Base-by-base conservation (phyloP, 768 basidiomycete genomes). In the Russula brevipes region DNA sequence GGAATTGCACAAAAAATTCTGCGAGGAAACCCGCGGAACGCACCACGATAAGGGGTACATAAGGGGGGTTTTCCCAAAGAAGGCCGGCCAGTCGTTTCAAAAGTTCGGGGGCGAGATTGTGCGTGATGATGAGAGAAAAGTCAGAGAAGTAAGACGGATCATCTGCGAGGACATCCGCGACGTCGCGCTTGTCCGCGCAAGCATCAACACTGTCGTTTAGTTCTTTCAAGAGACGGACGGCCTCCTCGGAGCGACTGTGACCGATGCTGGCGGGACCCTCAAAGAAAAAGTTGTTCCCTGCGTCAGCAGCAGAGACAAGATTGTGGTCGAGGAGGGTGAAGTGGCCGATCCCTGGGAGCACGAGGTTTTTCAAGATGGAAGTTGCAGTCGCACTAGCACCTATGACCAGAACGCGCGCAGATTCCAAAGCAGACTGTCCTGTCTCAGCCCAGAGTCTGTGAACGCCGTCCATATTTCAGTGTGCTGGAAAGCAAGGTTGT, bases 241-340 rank as follows among this genome's bases (percentile, higher is more conserved):
- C 86, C 72, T 98, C 91, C 54, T 82, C 73, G 0, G 96, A 93
- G 39, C 91, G 84, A 59, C 80, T 80, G 72, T 86, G 88, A 5
- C 92, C 93, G 50, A 98, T 80, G 69, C 87, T 90, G n/a, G 82
- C 75, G 4, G 76, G 74, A 0, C 85, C 88, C 45, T 89, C 83
- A 31, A 99, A 79, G 77, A 98, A 99, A 78, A 99, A 99, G 77
- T 98, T 98, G 79, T 94, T 92, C 0, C 94, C 94, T 0, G 93
- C 86, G 69, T 98, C 95, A 60, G 85, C 82, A 1, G 85, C 79
- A 0, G 85, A 80, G 35, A 87, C 87, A 44, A 73, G 59, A 2
- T 74, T 72, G 30, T 82, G 75, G 70, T 95, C 94, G 63, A 97
- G 83, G 72, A 98, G 84, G 53, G 95, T 96, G 73, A 97, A 98